Percentiles rank a stretch among this genome's conserved stretches.
These are phyloP conservation scores for Trichoderma afroharzianum DNA, from an alignment of 2,329 filamentous ascomycete genomes.

Conservation along the genomic window DNA sequence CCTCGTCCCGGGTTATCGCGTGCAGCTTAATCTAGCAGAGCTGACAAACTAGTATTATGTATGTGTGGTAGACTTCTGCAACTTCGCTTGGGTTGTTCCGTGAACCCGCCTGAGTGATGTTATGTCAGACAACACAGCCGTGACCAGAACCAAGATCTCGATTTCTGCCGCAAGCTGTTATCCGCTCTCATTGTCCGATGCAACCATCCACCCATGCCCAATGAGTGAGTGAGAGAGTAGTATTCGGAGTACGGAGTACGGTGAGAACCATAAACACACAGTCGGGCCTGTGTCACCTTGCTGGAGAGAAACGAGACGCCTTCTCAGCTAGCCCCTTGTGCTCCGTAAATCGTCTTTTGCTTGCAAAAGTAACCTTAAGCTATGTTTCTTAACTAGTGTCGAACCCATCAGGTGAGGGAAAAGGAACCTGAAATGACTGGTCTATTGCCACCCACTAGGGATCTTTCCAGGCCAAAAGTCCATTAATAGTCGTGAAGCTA, in stretches of 20 bases:
- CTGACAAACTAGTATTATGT: not conserved
- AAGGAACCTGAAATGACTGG: not conserved
- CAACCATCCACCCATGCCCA: not conserved
- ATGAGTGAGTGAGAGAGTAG: not conserved
- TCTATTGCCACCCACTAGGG: not conserved
- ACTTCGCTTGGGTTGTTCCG: not conserved
- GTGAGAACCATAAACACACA: not conserved
- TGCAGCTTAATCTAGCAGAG: not conserved
- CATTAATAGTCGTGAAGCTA: not conserved
- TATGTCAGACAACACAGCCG: not conserved
- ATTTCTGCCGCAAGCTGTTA: not conserved
- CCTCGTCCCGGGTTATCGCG: not conserved
- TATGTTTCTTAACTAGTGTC: not conserved
- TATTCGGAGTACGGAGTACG: not conserved
- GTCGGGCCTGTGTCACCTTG: not conserved
- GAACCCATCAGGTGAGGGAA: not conserved
- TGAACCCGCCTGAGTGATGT: not conserved
- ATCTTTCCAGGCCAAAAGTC: not conserved
- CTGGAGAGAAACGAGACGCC: not conserved
- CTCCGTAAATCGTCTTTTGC: not conserved
- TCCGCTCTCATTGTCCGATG: not conserved
- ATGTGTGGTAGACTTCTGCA: not conserved
- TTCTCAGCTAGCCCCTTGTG: not conserved
- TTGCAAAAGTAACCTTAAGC: not conserved
- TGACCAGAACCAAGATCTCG: not conserved